These are phyloP conservation scores for Diospyros kaki DNA, from an alignment of 148 eudicot genomes.

Conservation along the genomic window DNA sequence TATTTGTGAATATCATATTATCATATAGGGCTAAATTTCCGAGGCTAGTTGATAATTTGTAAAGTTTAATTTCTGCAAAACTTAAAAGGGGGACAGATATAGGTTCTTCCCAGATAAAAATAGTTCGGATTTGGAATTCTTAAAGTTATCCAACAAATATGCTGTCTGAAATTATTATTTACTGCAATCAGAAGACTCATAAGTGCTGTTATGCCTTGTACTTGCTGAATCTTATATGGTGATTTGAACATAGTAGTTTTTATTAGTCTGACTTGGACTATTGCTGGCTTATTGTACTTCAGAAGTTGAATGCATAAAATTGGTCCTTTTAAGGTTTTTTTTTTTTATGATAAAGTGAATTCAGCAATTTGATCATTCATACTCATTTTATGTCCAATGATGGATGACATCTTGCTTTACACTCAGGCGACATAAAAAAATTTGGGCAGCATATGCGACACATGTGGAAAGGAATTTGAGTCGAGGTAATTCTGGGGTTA, in stretches of 20 bases:
- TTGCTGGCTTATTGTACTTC: neutral
- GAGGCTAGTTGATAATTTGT: neutral
- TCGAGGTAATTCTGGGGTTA: constrained; percentile 48
- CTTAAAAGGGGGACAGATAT: neutral
- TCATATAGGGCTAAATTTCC: neutral
- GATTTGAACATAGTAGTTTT: neutral
- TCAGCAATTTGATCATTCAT: neutral
- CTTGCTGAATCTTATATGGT: neutral
- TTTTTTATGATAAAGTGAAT: neutral
- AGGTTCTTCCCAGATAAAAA: neutral
- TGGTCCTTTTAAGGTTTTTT: neutral
- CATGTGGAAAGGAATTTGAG: constrained; percentile 81
- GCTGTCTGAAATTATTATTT: neutral
- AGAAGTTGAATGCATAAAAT: neutral
- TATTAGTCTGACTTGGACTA: neutral
- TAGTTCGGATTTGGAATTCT: neutral
- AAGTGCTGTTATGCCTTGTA: constrained; percentile 6
- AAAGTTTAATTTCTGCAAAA: neutral
- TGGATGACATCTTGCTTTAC: neutral
- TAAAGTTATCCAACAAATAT: neutral
- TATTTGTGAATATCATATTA: neutral
- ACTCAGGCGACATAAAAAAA: constrained; percentile 50
- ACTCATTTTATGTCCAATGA: neutral
- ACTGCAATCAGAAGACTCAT: neutral
- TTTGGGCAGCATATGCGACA: constrained; percentile 57